A percentile compares a stretch with the other conserved stretches of the same genome.
Conservation (phyloP, 352 stramenopile genomes). For the Phytophthora fragariaefolia region DNA sequence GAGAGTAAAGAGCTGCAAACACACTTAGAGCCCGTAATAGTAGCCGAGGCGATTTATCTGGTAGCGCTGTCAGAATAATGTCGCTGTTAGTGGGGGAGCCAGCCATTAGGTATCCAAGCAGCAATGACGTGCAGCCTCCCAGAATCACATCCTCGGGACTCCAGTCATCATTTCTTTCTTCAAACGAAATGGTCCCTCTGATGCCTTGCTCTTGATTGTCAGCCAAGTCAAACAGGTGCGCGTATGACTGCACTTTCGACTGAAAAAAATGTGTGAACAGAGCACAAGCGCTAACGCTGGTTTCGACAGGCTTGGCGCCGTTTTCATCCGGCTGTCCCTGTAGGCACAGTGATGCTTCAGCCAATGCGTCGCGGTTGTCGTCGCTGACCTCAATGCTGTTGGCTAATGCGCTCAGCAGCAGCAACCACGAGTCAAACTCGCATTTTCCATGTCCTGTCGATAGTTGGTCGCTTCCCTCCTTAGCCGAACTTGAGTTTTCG, state of each 20-base stretch:
- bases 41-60: constrained; percentile 50
- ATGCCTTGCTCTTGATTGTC: constrained; percentile 17
- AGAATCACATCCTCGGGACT: constrained; percentile 81
- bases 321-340: neutral
- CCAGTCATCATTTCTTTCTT: constrained; percentile 46
- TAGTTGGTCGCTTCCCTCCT: neutral
- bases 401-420: constrained; percentile 72
- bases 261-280: constrained; percentile 66
- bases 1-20: constrained; percentile 79
- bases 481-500: neutral
- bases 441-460: constrained; percentile 44
- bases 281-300: constrained; percentile 31
- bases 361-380: constrained; percentile 57
- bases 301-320: neutral
- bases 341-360: neutral
- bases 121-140: constrained; percentile 63
- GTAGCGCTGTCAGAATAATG: constrained; percentile 49
- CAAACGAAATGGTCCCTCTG: constrained; percentile 14
- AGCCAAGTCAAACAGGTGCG: constrained; percentile 46
- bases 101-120: constrained; percentile 81
- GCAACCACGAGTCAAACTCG: constrained; percentile 62
- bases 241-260: constrained; percentile 58
- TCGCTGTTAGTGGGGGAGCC: constrained; percentile 43
- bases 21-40: constrained; percentile 62
- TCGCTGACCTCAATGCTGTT: constrained; percentile 74